Evolutionary conservation across 257 asterid species (phyloP).

Genomic region (Capsicum rhomboideum): DNA sequence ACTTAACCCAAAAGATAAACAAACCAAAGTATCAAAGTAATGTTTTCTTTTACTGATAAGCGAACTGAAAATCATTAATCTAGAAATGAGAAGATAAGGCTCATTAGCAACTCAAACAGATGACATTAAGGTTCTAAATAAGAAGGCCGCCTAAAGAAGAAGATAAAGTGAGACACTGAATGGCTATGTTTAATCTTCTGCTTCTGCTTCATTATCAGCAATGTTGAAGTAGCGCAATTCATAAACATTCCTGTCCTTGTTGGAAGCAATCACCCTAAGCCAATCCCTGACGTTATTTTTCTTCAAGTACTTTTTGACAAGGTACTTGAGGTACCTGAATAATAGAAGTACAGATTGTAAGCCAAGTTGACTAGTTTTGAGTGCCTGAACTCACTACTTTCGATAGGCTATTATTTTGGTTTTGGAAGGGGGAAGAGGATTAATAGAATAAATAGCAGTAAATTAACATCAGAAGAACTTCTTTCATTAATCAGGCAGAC

Average conservation of each 20-base stretch:
- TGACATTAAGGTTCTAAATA: neutral
- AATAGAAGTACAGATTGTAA: neutral
- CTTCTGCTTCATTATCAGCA: slow-evolving; percentile 74
- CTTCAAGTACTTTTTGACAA: slow-evolving; percentile 78
- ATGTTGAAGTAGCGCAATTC: slow-evolving; percentile 79
- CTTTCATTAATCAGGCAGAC: neutral
- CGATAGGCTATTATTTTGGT: neutral
- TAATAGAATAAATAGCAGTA: neutral
- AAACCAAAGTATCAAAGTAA: neutral
- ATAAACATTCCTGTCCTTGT: slow-evolving; percentile 67
- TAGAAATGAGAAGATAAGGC: neutral
- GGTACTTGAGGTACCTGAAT: slow-evolving; percentile 59
- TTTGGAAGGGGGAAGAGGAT: neutral
- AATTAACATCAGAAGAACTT: neutral
- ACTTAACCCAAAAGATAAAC: neutral
- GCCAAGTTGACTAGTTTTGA: neutral
- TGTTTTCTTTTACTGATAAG: neutral
- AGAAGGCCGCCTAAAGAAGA: neutral
- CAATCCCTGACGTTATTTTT: slow-evolving; percentile 75
- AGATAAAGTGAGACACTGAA: neutral
- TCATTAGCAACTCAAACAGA: neutral
- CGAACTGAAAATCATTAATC: neutral
- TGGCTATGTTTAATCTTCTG: slow-evolving; percentile 28
- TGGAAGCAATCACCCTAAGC: slow-evolving; percentile 77
- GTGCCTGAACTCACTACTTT: neutral